phyloP scores from a whole-genome alignment of 2,329 filamentous ascomycete species.

The Penicillium sp. region DNA sequence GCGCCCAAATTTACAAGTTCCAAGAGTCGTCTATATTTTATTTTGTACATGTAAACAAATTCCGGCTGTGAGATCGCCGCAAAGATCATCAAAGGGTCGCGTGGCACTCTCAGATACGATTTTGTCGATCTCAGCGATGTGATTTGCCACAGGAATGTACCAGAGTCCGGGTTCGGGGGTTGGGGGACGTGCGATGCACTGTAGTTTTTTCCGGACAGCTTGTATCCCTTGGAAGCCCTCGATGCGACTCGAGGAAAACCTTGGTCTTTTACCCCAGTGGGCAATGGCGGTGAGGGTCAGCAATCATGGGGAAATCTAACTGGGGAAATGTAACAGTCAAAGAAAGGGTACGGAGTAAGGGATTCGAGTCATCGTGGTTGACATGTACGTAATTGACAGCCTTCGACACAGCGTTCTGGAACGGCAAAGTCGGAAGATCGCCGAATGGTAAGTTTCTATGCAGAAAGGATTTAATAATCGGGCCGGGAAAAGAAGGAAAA shows the following conservation, averaged over 20 bases:
- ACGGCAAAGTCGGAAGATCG: background rate
- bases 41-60: background rate
- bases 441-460: background rate
- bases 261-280: conserved; percentile 10
- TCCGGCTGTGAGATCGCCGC: background rate
- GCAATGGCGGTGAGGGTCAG: background rate
- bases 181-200: background rate
- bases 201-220: conserved; percentile 21
- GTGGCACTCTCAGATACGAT: conserved; percentile 18
- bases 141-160: conserved; percentile 14
- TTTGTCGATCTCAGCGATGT: conserved; percentile 12
- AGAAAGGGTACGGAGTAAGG: background rate
- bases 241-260: conserved; percentile 13
- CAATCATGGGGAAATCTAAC: background rate
- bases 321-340: background rate
- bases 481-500: background rate
- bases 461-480: background rate
- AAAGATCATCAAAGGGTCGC: conserved; percentile 16
- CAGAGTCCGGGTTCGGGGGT: background rate
- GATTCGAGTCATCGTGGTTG: background rate
- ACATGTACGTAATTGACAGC: conserved; percentile 5
- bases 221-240: background rate
- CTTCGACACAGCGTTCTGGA: conserved; percentile 16
- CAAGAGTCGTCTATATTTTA: background rate
- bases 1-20: background rate